Base-by-base conservation (phyloP, 352 stramenopile genomes). In the Globisporangium spiculum region DNA sequence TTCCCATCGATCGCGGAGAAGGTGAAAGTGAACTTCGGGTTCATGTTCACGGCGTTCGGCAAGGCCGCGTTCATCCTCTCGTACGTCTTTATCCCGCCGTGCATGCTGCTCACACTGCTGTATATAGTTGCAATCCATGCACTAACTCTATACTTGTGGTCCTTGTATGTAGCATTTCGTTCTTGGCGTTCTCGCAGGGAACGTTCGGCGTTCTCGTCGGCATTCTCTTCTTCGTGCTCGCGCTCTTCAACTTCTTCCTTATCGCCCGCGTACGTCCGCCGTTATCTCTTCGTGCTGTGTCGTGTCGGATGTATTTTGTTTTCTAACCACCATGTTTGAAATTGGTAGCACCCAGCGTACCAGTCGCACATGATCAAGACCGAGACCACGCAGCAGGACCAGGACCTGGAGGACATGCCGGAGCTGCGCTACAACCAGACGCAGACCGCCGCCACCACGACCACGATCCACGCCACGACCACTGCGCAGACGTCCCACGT, bases 171-270 rank as follows among this genome's bases (percentile, higher is more conserved):
- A 91, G 85, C 59, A 95, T 95, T 52, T 77, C 85, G 60, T 93
- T 95, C 71, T 72, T 95, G 54, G 76, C 85, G 53, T 83, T 95
- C 67, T 92, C 87, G 38, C 85, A 93, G 71, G 87, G 87, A 68
- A 89, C 76, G 78, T 85, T 95, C 34, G 87, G 87, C 75, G 88
- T 80, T 61, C 74, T 93, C 66, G 73, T 93, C 38, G 87, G 87
- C 60, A 67, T 87, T 22, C 87, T 85, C 67, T 92, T 95, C 72
- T 77, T 95, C 54, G 63, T 89, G 41, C 67, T 95, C 38, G 85
- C 85, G 26, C 69, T 90, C 2, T 93, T 95, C 69, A 95, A 95
- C 77, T 95, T 93, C 74, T 95, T 95, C 78, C 78, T 95, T 67
- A 95, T 95, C 70, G 68, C 84, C 62, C 76, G 79, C 70, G 87